Evolutionary conservation across 306 rosid species (phyloP).

Genomic region (Lathyrus tuberosus): DNA sequence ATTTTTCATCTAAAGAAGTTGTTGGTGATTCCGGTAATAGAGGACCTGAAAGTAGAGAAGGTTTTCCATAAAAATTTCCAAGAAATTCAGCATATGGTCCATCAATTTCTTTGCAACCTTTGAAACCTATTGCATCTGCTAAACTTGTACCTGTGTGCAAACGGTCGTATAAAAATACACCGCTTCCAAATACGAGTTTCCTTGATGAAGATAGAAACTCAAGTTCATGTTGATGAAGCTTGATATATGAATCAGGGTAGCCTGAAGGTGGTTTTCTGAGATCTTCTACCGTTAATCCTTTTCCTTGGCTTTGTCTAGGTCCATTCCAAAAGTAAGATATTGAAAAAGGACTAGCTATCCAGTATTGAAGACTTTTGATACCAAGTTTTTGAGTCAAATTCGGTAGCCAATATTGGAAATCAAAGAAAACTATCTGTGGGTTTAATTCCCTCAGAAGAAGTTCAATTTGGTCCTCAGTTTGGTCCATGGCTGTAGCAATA

Average conservation of each 20-base stretch:
- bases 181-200: conserved; percentile 29
- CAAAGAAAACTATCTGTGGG: conserved; percentile 41
- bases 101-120: conserved; percentile 38
- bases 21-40: conserved; percentile 13
- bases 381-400: conserved; percentile 31
- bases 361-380: conserved; percentile 32
- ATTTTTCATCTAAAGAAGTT: conserved; percentile 27
- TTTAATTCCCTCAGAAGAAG: conserved; percentile 25
- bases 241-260: conserved; percentile 22
- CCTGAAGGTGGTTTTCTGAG: conserved; percentile 24
- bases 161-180: conserved; percentile 16
- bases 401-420: conserved; percentile 38
- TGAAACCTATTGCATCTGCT: conserved; percentile 36
- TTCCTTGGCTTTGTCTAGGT: conserved; percentile 22
- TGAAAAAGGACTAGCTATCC: background rate
- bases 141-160: background rate
- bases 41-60: conserved; percentile 39
- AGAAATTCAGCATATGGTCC: conserved; percentile 28
- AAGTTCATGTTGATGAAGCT: conserved; percentile 35
- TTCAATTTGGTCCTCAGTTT: conserved; percentile 33
- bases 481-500: conserved; percentile 35
- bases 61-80: background rate
- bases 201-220: background rate
- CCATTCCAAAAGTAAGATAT: background rate
- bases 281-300: conserved; percentile 22